Evolutionary conservation across 2,329 filamentous ascomycete genomes (phyloP), one percentile per base, ranked within the genome.

Genomic region (Aspergillus ochraceoroseus): DNA sequence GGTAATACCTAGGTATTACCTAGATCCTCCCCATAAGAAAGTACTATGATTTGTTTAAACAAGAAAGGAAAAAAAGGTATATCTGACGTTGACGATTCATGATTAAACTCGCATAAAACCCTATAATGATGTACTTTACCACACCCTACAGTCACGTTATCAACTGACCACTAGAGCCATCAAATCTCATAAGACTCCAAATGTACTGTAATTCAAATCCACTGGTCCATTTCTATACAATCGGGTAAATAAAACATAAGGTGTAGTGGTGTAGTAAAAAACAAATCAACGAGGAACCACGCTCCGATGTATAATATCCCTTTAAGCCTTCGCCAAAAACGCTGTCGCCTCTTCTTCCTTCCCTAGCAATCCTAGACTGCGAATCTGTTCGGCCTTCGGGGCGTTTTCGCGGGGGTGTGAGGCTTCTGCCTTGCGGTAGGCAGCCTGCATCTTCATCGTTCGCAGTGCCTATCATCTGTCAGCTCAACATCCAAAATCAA

Each of bases 341-440:
- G 76, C 75, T 62, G 82, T 79, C 41, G 82, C 79, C 55, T 92
- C 85, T 55, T 94, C 85, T 53, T 92, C 83, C 66, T 87, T 87
- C 59, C 83, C 82, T 56, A 96, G 61, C 52, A 95, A 67, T 30
- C 90, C 90, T 48, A 96, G 66, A 64, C 84, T 88, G 66, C 87
- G 77, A 74, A 96, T 94, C 72, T 92, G 80, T 45, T 85, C 87
- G 4, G 85, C 85, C 49, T 79, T 88, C 46, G 87, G 87, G 43
- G 80, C 83, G 59, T 87, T 82, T 62, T 92, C 86, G 70, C 86
- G 79, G 49, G 84, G 77, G 55, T 83, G 81, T 55, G 83, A 75
- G 41, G 82, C 76, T 66, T 87, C 81, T 43, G 82, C 78, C 70
- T 87, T 87, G 64, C 87, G 81, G 68, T 89, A 94, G 38, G 89